phyloP scores from a whole-genome alignment of 805 yeast genomes.

The Starmerella apicola region DNA sequence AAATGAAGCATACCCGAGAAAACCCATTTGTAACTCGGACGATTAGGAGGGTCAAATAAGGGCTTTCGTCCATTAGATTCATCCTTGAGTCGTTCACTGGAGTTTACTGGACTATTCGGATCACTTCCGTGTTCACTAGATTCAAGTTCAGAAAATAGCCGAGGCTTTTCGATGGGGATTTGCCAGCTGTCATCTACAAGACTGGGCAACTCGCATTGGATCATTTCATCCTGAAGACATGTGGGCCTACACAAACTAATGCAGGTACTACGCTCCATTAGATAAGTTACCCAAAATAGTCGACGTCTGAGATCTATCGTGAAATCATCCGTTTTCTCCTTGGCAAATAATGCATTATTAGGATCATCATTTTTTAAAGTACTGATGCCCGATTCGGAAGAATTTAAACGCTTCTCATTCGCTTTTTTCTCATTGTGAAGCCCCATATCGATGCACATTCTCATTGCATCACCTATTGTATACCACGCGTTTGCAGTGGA shows the following conservation, averaged over 20 bases:
- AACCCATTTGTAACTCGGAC: conserved; percentile 56
- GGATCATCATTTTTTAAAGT: neutral
- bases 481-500: conserved; percentile 91
- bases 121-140: neutral
- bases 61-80: neutral
- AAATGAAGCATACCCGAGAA: conserved; percentile 56
- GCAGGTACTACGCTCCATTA: conserved; percentile 75
- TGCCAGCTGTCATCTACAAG: conserved; percentile 49
- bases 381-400: neutral
- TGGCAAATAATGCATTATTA: too few relatives aligned
- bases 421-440: conserved; percentile 50
- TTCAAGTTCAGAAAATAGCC: neutral
- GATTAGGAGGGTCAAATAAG: conserved; percentile 5
- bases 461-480: conserved; percentile 63
- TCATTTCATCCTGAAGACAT: conserved; percentile 73
- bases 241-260: conserved; percentile 79
- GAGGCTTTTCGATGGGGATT: conserved; percentile 11
- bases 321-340: conserved; percentile 36
- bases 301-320: conserved; percentile 59
- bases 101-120: neutral
- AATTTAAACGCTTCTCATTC: neutral
- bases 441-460: conserved; percentile 75
- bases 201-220: conserved; percentile 60
- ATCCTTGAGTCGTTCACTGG: neutral
- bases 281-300: conserved; percentile 80